These are phyloP conservation scores for Eremomyces bilateralis DNA, from an alignment of 495 filamentous ascomycete species.

Conservation along the genomic window DNA sequence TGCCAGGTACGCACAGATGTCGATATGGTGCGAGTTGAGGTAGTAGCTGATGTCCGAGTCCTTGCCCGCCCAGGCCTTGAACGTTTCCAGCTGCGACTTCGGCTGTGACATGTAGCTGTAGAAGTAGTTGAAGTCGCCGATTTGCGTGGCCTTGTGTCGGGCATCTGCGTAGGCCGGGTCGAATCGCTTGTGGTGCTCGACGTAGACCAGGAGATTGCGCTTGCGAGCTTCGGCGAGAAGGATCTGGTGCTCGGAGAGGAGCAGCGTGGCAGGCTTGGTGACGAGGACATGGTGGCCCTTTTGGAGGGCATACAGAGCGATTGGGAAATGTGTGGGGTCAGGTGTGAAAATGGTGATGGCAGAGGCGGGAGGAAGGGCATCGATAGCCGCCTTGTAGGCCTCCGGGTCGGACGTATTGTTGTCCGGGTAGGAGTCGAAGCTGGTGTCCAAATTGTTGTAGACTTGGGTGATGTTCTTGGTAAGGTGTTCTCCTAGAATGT, in stretches of 20 bases:
- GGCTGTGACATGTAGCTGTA: slow-evolving; percentile 95
- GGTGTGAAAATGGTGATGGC: slow-evolving; percentile 96
- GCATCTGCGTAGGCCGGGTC: slow-evolving; percentile 86
- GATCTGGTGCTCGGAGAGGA: slow-evolving; percentile 51
- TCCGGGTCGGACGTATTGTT: slow-evolving; percentile 46
- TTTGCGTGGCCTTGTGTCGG: slow-evolving; percentile 38
- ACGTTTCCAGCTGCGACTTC: slow-evolving; percentile 79
- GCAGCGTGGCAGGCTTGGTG: slow-evolving; percentile 87
- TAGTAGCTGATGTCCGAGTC: slow-evolving; percentile 92
- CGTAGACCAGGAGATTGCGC: slow-evolving; percentile 68
- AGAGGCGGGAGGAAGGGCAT: slow-evolving; percentile 58
- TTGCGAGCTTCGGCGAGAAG: slow-evolving; percentile 52
- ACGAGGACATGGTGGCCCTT: slow-evolving; percentile 73
- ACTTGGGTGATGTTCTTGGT: slow-evolving; percentile 69
- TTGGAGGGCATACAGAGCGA: slow-evolving; percentile 80
- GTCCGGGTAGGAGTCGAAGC: slow-evolving; percentile 61
- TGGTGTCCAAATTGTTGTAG: slow-evolving; percentile 71
- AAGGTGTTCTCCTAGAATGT: slow-evolving; percentile 34
- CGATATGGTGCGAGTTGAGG: slow-evolving; percentile 81
- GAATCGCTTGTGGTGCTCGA: slow-evolving; percentile 93
- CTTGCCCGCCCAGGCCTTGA: slow-evolving; percentile 84
- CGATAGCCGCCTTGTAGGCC: slow-evolving; percentile 77
- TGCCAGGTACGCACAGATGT: slow-evolving; percentile 81
- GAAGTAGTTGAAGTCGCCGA: slow-evolving; percentile 95
- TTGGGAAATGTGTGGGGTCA: slow-evolving; percentile 84